Percentiles rank a stretch among this genome's conserved stretches.
These are phyloP conservation scores for Cyclotella cryptica DNA, from an alignment of 108 stramenopile genomes.

Conservation along the genomic window DNA sequence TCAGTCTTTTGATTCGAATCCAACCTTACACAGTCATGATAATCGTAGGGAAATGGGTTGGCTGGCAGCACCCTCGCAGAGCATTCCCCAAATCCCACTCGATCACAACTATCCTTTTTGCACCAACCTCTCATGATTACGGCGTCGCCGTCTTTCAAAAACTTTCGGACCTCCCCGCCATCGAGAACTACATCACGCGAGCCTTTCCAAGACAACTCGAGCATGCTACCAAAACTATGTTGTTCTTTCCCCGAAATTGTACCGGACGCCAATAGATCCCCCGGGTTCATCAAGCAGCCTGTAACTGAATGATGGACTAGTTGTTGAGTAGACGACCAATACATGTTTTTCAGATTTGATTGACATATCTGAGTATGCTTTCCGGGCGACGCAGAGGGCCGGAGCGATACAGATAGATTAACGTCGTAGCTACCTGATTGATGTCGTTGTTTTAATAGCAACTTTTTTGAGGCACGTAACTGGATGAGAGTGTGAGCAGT, in stretches of 20 bases:
- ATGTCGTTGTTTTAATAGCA: neutral
- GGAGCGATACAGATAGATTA: slow-evolving; percentile 70
- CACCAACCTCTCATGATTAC: slow-evolving; percentile 86
- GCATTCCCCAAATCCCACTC: slow-evolving; percentile 68
- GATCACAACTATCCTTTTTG: slow-evolving; percentile 55
- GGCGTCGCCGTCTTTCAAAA: slow-evolving; percentile 89
- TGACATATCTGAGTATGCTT: slow-evolving; percentile 57
- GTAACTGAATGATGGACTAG: slow-evolving; percentile 93
- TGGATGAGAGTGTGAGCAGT: neutral
- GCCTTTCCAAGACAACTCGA: slow-evolving; percentile 92
- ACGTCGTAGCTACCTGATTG: slow-evolving; percentile 76
- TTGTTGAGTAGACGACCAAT: slow-evolving; percentile 93
- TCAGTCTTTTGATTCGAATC: slow-evolving; percentile 1
- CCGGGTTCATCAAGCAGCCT: slow-evolving; percentile 88
- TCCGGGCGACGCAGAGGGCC: slow-evolving; percentile 45
- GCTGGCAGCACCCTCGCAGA: slow-evolving; percentile 73
- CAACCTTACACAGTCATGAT: neutral
- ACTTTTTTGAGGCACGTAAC: neutral
- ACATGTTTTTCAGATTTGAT: slow-evolving; percentile 83
- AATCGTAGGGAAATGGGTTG: slow-evolving; percentile 42
- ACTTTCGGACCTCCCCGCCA: slow-evolving; percentile 66
- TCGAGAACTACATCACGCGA: slow-evolving; percentile 63
- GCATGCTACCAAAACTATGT: slow-evolving; percentile 81
- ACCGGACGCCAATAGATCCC: slow-evolving; percentile 89
- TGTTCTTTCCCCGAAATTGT: slow-evolving; percentile 84